These are phyloP conservation scores for Monilinia aucupariae DNA, from an alignment of 2,329 filamentous ascomycete genomes.

Conservation along the genomic window DNA sequence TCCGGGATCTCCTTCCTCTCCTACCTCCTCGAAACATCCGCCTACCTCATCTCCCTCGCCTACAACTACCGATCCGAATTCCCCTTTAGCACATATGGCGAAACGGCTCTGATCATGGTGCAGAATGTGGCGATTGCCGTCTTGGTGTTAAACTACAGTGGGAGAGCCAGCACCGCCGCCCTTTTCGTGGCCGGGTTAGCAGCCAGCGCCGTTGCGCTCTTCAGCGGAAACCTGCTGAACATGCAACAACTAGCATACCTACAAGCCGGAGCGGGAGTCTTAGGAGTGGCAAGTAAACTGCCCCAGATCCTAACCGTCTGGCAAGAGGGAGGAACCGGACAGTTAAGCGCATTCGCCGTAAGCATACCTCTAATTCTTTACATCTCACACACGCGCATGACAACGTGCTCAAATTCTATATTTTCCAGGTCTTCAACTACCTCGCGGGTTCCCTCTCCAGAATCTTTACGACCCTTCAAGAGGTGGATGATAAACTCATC, in stretches of 20 bases:
- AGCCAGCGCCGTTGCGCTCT: constrained; percentile 62
- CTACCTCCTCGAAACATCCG: constrained; percentile 85
- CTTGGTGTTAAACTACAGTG: constrained; percentile 78
- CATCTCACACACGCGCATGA: not conserved
- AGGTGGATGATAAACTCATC: constrained; percentile 95
- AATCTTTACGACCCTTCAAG: constrained; percentile 96
- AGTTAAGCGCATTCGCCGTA: constrained; percentile 94
- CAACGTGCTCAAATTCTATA: not conserved
- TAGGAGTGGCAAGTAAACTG: constrained; percentile 85
- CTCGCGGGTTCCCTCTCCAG: constrained; percentile 85
- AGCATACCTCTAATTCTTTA: constrained; percentile 34
- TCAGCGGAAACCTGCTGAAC: constrained; percentile 62
- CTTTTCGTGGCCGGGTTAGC: constrained; percentile 74
- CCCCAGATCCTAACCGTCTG: constrained; percentile 89
- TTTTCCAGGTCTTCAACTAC: constrained; percentile 87
- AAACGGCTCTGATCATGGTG: constrained; percentile 83
- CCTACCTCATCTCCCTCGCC: constrained; percentile 81
- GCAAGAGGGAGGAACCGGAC: constrained; percentile 80
- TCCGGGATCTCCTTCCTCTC: constrained; percentile 82
- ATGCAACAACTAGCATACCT: constrained; percentile 48
- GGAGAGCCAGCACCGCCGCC: constrained; percentile 61
- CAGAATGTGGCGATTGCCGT: constrained; percentile 90
- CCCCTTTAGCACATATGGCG: constrained; percentile 94
- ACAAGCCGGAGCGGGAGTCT: constrained; percentile 75
- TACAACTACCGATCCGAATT: constrained; percentile 91